Conservation (phyloP, 345 rosid genomes). For the Cardamine chenopodiifolia region DNA sequence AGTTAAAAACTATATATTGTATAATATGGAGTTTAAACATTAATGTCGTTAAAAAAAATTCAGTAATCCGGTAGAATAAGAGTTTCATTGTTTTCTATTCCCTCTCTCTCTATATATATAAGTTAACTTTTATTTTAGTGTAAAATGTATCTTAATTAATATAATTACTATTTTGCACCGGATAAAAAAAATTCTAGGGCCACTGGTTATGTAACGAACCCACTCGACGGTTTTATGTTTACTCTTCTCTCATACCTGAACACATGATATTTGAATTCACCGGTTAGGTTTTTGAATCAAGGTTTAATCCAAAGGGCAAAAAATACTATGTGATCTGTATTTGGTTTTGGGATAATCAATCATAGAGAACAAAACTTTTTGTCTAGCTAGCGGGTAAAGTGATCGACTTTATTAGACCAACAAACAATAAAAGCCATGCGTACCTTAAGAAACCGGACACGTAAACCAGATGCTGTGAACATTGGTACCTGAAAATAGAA, state of each 20-base stretch:
- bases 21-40: too few species aligned
- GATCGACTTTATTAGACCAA: conserved; percentile 32
- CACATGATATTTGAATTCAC: conserved; percentile 16
- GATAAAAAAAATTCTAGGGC: too few species aligned
- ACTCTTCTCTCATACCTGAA: conserved; percentile 87
- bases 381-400: conserved; percentile 36
- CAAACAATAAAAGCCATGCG: conserved; percentile 25
- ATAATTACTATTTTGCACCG: too few species aligned
- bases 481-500: conserved; percentile 63
- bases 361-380: conserved; percentile 29
- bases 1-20: too few species aligned
- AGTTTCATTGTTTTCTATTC: too few species aligned
- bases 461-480: conserved; percentile 83
- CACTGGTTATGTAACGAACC: conserved; percentile 72
- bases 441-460: conserved; percentile 87
- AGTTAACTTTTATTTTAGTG: too few species aligned
- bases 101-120: too few species aligned
- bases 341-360: conserved; percentile 29
- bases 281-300: background rate
- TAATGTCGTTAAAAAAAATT: too few species aligned
- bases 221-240: conserved; percentile 81
- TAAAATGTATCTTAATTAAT: too few species aligned
- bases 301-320: background rate
- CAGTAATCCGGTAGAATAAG: too few species aligned
- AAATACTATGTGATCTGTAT: background rate